A percentile compares a stretch with the other conserved stretches of the same genome.
These are phyloP conservation scores for Cladosporium austrohemisphaericum DNA, from an alignment of 2,329 filamentous ascomycete species.

Conservation along the genomic window DNA sequence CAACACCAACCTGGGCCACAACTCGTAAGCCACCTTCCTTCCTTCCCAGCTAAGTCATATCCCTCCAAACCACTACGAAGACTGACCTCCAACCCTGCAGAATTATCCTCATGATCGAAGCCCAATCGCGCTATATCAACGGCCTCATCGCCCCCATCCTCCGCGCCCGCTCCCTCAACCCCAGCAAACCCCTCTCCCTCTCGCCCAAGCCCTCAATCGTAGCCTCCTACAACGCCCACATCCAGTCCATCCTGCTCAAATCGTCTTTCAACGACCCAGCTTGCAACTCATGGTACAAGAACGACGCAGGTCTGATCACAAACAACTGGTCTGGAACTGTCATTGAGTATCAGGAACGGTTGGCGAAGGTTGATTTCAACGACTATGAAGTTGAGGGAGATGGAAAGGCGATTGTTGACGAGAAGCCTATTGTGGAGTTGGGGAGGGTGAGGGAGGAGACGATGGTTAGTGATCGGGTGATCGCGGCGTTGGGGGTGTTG, in stretches of 20 bases:
- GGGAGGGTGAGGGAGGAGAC: constrained; percentile 46
- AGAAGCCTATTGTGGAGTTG: constrained; percentile 36
- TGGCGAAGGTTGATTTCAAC: constrained; percentile 42
- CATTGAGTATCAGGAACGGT: constrained; percentile 52
- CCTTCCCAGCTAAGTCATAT: background rate
- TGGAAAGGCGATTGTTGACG: constrained; percentile 32
- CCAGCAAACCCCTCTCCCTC: constrained; percentile 42
- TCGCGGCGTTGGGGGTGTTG: constrained; percentile 36
- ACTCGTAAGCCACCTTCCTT: background rate
- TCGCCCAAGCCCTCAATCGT: constrained; percentile 41
- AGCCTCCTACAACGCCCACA: constrained; percentile 43
- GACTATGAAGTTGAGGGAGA: constrained; percentile 43
- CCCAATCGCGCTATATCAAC: constrained; percentile 54
- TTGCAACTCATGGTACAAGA: constrained; percentile 57
- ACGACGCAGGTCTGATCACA: constrained; percentile 50
- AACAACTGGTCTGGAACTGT: constrained; percentile 56
- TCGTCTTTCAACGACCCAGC: constrained; percentile 53
- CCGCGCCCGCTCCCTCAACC: constrained; percentile 38
- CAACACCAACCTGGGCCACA: constrained; percentile 49
- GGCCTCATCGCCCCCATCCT: constrained; percentile 49
- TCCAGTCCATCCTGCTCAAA: constrained; percentile 44
- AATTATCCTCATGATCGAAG: constrained; percentile 61
- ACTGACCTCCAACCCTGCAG: constrained; percentile 38
- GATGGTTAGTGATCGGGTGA: constrained; percentile 36
- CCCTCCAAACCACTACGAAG: constrained; percentile 28